Evolutionary conservation across 768 basidiomycete genomes (phyloP).

Genomic region (Plicaturopsis crispa): DNA sequence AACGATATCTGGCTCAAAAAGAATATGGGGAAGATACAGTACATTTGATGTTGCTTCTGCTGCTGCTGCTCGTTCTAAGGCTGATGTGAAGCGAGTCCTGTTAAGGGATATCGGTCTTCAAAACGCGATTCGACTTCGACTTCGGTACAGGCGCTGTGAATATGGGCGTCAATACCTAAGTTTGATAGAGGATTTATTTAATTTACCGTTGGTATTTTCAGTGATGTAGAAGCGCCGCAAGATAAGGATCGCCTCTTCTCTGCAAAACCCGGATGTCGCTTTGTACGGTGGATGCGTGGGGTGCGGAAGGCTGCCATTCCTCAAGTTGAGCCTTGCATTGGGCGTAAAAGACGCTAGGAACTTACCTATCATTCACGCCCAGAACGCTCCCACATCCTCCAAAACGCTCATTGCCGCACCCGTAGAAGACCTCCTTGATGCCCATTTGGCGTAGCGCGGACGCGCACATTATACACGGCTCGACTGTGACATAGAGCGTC

Average conservation of each 20-base stretch:
- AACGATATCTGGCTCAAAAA: too few relatives aligned
- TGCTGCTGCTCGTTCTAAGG: too few relatives aligned
- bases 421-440: slow-evolving; percentile 85
- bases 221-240: slow-evolving; percentile 87
- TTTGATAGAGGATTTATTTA: slow-evolving; percentile 4
- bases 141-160: slow-evolving; percentile 79
- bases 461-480: slow-evolving; percentile 99
- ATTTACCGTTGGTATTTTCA: slow-evolving; percentile 81
- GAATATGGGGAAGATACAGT: too few relatives aligned
- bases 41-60: too few relatives aligned
- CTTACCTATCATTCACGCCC: slow-evolving; percentile 72
- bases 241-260: slow-evolving; percentile 84
- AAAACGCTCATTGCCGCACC: slow-evolving; percentile 92
- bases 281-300: slow-evolving; percentile 68
- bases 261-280: slow-evolving; percentile 67
- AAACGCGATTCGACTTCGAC: slow-evolving; percentile 74
- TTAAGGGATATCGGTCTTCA: slow-evolving; percentile 82
- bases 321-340: slow-evolving; percentile 1
- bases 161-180: slow-evolving; percentile 9
- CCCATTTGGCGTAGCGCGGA: slow-evolving; percentile 92
- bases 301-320: slow-evolving; percentile 48
- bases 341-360: slow-evolving; percentile 3
- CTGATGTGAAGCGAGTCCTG: too few relatives aligned
- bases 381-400: slow-evolving; percentile 96
- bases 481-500: slow-evolving; percentile 94